A percentile compares a stretch with the other conserved stretches of the same genome.
These are phyloP conservation scores for Geotrichum fermentans DNA, from an alignment of 1,139 yeast species.

Conservation along the genomic window DNA sequence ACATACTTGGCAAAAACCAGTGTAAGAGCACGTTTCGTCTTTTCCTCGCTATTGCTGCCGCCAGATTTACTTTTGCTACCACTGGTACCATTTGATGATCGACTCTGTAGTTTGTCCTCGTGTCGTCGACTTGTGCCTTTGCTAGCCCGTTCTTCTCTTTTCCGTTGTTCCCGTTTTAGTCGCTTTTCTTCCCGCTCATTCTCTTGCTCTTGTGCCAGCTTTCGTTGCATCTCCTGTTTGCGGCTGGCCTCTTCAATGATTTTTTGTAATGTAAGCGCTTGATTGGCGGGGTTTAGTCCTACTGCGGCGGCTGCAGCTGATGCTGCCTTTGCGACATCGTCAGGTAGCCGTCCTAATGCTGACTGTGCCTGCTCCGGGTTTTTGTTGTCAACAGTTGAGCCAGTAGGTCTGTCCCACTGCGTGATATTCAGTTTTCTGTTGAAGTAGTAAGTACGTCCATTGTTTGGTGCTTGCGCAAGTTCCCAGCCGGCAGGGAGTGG, in stretches of 20 bases:
- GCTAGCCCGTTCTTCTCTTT: neutral
- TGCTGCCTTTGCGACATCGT: conserved; percentile 26
- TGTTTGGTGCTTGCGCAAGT: conserved; percentile 29
- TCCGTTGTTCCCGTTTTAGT: conserved; percentile 1
- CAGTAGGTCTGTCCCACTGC: conserved; percentile 58
- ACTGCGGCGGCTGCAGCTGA: neutral
- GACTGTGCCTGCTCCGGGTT: neutral
- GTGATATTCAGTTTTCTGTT: conserved; percentile 46
- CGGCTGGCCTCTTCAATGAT: conserved; percentile 44
- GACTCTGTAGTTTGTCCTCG: neutral
- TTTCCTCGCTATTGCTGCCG: neutral
- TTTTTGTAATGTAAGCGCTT: conserved; percentile 35
- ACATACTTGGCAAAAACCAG: conserved; percentile 60
- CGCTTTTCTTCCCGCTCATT: conserved; percentile 1
- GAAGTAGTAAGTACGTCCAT: conserved; percentile 48
- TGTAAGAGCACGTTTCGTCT: neutral
- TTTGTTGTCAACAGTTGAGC: neutral
- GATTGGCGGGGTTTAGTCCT: conserved; percentile 15
- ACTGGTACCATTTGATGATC: neutral
- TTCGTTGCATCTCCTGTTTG: conserved; percentile 31
- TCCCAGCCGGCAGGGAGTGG: conserved; percentile 43
- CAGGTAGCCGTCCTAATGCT: neutral
- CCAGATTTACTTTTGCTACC: neutral
- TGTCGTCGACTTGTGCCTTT: neutral
- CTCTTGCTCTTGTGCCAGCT: conserved; percentile 24